A percentile compares a stretch with the other conserved stretches of the same genome.
These are phyloP conservation scores for Bigelowiella natans DNA, from an alignment of 78 protist genomes.

Conservation along the genomic window DNA sequence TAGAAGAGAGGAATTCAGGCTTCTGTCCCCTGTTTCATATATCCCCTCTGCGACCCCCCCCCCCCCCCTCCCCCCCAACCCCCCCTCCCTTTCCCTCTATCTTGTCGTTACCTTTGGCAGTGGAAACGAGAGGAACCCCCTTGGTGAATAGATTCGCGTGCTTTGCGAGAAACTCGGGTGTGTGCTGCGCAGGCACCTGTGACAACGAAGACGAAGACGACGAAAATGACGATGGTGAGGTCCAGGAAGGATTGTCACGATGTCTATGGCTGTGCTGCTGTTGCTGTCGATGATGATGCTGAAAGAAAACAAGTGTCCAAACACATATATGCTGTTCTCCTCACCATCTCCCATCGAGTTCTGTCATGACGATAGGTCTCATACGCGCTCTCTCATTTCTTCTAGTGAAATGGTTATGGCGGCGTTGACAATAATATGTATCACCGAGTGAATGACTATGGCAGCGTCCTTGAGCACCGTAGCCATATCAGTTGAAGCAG, in stretches of 20 bases:
- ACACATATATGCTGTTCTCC: too few relatives aligned
- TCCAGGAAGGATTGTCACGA: too few relatives aligned
- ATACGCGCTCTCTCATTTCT: too few relatives aligned
- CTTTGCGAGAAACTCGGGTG: not conserved
- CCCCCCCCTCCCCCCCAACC: not conserved
- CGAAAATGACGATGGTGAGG: not conserved
- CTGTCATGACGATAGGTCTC: too few relatives aligned
- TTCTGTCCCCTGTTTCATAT: too few relatives aligned
- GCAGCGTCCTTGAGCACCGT: not conserved
- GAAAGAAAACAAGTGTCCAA: too few relatives aligned
- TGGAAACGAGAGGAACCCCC: conserved; percentile 21
- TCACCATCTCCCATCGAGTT: too few relatives aligned
- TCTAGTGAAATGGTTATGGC: not conserved
- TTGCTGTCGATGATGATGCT: too few relatives aligned
- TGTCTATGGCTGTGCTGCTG: too few relatives aligned
- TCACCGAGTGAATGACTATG: not conserved
- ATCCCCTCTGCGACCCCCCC: not conserved
- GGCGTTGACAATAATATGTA: too few relatives aligned
- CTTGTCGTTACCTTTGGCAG: conserved; percentile 20
- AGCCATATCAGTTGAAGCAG: not conserved
- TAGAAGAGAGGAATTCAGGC: too few relatives aligned
- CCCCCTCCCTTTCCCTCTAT: not conserved
- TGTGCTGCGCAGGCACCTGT: conserved; percentile 23
- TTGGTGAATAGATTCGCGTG: not conserved
- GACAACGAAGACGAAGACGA: too few relatives aligned